Evolutionary conservation across 176 grass and related monocot species (phyloP), one percentile per base, ranked within the genome.

Genomic region (Oryza meridionalis): DNA sequence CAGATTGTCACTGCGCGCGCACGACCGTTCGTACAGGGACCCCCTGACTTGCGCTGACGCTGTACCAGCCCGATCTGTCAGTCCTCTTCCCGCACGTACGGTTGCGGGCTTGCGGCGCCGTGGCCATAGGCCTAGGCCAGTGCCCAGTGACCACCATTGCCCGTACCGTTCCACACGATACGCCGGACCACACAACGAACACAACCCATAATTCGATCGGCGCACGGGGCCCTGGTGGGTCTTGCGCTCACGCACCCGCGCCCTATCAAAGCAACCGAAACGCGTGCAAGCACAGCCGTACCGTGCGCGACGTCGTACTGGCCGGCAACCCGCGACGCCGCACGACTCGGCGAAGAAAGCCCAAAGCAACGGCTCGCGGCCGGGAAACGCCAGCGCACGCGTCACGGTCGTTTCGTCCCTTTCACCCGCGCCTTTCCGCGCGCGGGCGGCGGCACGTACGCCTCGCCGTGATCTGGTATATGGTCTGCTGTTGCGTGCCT

Each of bases 171-270:
- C 19, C 11, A 37, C 12, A 8, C 22, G 21, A 15, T 29, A 25
- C 61, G 70, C n/a, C 25, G 78, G 77, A 81, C 71, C 71, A 88
- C 80, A 13, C 17, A 26, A 32, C 38, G 38, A 40, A 40, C 44
- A 19, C 16, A 26, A 42, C 70, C 55, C 29, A 32, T 19, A 15
- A 63, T 24, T 29, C 21, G 69, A 58, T 72, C 67, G 31, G 45
- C 64, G 22, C 66, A 51, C 65, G 29, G 49, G 17, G 17, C 35
- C 9, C 42, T 43, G 9, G 7, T 43, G 25, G 10, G 53, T 50
- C 22, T 35, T 14, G 33, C 45, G 38, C 11, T 2, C 55, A 33
- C 26, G 46, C 46, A 49, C 12, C 11, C 46, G 13, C 46, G 12
- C 9, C 46, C 3, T 49, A 15, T 49, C 46, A 49, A 49, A 14